phyloP scores from a whole-genome alignment of 371 early-diverging fungal genomes.

The Saksenaea oblongispora region DNA sequence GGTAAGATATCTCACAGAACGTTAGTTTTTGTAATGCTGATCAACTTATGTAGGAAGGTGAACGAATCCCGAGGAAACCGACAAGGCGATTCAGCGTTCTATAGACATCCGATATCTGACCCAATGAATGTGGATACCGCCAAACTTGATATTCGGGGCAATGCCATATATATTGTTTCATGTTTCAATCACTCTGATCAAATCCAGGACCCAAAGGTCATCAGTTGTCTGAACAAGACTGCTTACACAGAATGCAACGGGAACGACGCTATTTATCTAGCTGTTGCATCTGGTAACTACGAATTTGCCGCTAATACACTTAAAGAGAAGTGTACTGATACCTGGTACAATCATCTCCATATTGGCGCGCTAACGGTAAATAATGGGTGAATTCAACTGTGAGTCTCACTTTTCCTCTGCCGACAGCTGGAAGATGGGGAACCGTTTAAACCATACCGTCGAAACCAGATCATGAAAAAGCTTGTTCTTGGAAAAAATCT shows the following conservation, averaged over 20 bases:
- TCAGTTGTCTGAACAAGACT: background rate
- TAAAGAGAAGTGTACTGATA: conserved; percentile 1
- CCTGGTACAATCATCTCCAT: conserved; percentile 53
- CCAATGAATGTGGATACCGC: conserved; percentile 18
- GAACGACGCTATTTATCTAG: conserved; percentile 35
- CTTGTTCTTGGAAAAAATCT: conserved; percentile 29
- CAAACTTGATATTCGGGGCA: background rate
- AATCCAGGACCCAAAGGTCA: conserved; percentile 3
- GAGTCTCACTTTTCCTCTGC: background rate
- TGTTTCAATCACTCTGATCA: background rate
- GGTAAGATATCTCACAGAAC: background rate
- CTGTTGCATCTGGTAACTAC: conserved; percentile 45
- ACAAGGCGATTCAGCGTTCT: conserved; percentile 59
- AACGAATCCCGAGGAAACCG: conserved; percentile 68
- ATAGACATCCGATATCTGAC: conserved; percentile 11
- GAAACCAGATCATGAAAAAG: conserved; percentile 53
- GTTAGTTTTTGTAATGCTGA: background rate
- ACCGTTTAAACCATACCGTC: conserved; percentile 36
- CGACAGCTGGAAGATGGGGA: conserved; percentile 19
- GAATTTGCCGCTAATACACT: conserved; percentile 35
- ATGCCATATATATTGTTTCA: background rate
- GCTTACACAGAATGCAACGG: conserved; percentile 1
- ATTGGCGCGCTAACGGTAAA: conserved; percentile 43
- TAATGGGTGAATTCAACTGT: background rate
- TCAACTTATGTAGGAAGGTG: conserved; percentile 34